Conservation (phyloP, 352 stramenopile genomes). For the Phytopythium boreale region DNA sequence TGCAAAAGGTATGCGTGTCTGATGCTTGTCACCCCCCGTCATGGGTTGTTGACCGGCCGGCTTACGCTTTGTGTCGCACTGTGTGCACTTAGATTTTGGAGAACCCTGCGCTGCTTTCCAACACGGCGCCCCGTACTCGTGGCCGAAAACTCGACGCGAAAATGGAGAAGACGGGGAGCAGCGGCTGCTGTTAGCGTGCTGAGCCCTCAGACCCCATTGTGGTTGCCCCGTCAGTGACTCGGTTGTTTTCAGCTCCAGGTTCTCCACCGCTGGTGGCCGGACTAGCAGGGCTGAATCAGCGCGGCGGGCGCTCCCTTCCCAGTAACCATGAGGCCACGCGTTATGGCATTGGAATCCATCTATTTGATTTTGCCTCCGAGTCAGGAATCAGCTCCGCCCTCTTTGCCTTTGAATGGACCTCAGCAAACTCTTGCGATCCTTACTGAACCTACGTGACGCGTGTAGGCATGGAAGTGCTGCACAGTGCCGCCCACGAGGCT, state of each 20-base stretch:
- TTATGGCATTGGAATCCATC: conserved; percentile 1
- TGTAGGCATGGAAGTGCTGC: no score
- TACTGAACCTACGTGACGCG: no score
- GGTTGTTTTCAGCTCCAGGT: background rate
- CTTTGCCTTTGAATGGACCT: background rate
- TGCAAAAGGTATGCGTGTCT: conserved; percentile 90
- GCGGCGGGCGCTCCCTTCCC: background rate
- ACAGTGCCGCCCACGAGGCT: no score
- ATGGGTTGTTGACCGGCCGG: background rate
- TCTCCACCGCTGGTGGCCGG: background rate
- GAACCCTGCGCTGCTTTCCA: conserved; percentile 86
- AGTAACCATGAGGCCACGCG: background rate
- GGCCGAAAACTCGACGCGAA: conserved; percentile 60
- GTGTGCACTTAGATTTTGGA: conserved; percentile 79
- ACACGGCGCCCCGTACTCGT: conserved; percentile 74
- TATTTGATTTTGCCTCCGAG: conserved; percentile 2
- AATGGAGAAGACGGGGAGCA: conserved; percentile 46
- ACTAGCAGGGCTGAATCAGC: background rate
- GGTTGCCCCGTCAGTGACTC: background rate
- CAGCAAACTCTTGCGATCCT: background rate
- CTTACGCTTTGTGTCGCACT: background rate
- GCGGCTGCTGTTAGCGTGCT: conserved; percentile 48
- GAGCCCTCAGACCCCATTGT: background rate
- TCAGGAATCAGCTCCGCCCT: no score
- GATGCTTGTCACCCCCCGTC: no score